Conservation (phyloP, 805 yeast genomes). For the Limtongia smithiae region DNA sequence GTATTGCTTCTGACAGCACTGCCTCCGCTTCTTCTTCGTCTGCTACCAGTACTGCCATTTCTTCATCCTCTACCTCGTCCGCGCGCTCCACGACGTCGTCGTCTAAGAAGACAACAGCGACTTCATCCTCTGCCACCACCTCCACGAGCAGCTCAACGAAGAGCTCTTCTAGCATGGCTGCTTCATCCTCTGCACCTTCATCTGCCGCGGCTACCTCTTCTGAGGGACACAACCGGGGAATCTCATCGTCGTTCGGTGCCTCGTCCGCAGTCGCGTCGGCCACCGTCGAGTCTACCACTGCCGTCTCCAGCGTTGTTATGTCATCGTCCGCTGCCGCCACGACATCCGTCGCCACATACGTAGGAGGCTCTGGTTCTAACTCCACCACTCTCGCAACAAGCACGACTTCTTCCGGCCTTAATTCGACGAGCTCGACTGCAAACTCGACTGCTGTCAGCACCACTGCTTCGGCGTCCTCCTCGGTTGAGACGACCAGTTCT, state of each 20-base stretch:
- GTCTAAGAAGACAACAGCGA: background rate
- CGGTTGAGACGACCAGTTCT: background rate
- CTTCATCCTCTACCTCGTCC: constrained; percentile 24
- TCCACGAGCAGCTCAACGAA: constrained; percentile 6
- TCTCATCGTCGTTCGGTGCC: constrained; percentile 20
- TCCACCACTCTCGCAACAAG: too few relatives aligned
- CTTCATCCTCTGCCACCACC: constrained; percentile 1
- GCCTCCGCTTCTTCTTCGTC: constrained; percentile 23
- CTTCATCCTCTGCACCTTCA: background rate
- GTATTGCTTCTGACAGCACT: constrained; percentile 42
- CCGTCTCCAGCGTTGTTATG: too few relatives aligned
- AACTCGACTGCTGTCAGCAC: background rate
- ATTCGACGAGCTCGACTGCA: too few relatives aligned
- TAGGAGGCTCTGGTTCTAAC: constrained; percentile 2
- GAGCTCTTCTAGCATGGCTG: background rate
- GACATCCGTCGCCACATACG: background rate
- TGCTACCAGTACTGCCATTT: constrained; percentile 14
- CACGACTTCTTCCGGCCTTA: too few relatives aligned
- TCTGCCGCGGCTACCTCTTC: constrained; percentile 1
- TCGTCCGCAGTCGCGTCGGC: too few relatives aligned
- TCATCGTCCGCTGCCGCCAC: constrained; percentile 7
- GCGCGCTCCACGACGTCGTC: constrained; percentile 25
- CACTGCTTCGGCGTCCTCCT: background rate
- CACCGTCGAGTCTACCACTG: too few relatives aligned
- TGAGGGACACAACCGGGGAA: constrained; percentile 15